A percentile compares a stretch with the other conserved stretches of the same genome.
phyloP scores from a whole-genome alignment of 306 rosid genomes.

The Oemleria cerasiformis region DNA sequence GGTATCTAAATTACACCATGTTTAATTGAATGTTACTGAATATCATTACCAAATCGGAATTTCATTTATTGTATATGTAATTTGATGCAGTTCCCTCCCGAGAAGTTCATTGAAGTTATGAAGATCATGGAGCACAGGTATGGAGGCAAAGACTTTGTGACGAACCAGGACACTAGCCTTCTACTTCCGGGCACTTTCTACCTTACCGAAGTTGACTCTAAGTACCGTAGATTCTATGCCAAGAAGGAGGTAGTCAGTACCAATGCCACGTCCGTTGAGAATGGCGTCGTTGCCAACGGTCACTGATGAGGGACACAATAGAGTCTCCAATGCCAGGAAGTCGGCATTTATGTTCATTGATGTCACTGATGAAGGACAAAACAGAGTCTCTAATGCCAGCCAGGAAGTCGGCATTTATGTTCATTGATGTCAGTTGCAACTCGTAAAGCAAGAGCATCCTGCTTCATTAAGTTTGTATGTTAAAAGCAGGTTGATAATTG shows the following conservation, averaged over 20 bases:
- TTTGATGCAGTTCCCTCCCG: conserved; percentile 64
- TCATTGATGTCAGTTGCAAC: conserved; percentile 20
- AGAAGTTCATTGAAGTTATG: conserved; percentile 74
- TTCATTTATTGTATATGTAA: conserved; percentile 23
- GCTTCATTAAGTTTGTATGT: conserved; percentile 28
- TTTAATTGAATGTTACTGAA: neutral
- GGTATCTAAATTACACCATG: neutral
- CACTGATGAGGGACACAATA: conserved; percentile 34
- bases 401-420: conserved; percentile 20
- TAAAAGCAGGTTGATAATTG: conserved; percentile 8
- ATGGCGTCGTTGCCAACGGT: conserved; percentile 55
- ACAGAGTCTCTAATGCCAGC: neutral
- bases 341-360: conserved; percentile 19
- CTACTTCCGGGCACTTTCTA: conserved; percentile 84
- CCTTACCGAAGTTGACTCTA: conserved; percentile 89
- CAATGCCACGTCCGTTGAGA: conserved; percentile 20
- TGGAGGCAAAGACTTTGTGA: conserved; percentile 86
- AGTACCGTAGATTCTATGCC: conserved; percentile 81
- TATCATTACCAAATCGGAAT: neutral
- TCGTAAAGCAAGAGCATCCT: conserved; percentile 14
- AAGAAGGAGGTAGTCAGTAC: conserved; percentile 38
- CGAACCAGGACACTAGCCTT: conserved; percentile 80
- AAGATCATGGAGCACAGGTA: conserved; percentile 96
- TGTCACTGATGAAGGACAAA: conserved; percentile 24
- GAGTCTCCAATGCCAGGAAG: conserved; percentile 5